Percentiles rank a stretch among this genome's conserved stretches.
These are phyloP conservation scores for Moniliella sp. DNA, from an alignment of 1,284 basidiomycete species.

Conservation along the genomic window DNA sequence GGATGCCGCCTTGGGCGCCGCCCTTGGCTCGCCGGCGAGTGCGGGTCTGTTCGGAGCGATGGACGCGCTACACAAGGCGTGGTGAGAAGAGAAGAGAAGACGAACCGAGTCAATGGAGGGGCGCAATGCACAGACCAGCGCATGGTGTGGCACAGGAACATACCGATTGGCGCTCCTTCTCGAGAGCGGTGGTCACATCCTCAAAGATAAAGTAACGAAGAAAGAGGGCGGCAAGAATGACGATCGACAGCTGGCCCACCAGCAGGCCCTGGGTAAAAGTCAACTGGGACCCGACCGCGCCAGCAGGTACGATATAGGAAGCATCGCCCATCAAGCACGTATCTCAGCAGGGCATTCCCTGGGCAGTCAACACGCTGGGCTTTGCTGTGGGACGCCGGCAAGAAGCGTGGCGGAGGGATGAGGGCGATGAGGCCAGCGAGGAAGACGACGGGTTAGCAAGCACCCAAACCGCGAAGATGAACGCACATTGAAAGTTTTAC, in stretches of 20 bases:
- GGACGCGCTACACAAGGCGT: neutral
- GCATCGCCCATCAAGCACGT: too few relatives aligned
- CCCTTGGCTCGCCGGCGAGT: too few relatives aligned
- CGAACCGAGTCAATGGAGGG: neutral
- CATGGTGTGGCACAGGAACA: neutral
- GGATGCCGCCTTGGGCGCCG: too few relatives aligned
- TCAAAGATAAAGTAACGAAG: conserved; percentile 42
- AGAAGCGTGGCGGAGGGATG: too few relatives aligned
- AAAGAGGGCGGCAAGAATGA: conserved; percentile 9
- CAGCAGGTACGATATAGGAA: too few relatives aligned
- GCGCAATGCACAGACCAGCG: neutral
- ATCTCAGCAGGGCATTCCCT: too few relatives aligned
- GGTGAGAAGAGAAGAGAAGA: neutral
- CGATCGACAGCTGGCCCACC: conserved; percentile 39
- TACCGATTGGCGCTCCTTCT: neutral
- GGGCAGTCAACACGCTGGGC: too few relatives aligned
- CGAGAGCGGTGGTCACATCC: conserved; percentile 7
- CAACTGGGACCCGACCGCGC: neutral
- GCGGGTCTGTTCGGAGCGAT: neutral
- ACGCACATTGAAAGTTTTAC: too few relatives aligned
- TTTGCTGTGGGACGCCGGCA: too few relatives aligned
- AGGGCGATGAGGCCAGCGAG: too few relatives aligned
- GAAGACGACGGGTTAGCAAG: too few relatives aligned
- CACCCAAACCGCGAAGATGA: too few relatives aligned
- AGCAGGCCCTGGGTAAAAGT: conserved; percentile 42